A percentile compares a stretch with the other conserved stretches of the same genome.
phyloP scores from a whole-genome alignment of 2,329 filamentous ascomycete genomes.

The Sporothrix mexicana region DNA sequence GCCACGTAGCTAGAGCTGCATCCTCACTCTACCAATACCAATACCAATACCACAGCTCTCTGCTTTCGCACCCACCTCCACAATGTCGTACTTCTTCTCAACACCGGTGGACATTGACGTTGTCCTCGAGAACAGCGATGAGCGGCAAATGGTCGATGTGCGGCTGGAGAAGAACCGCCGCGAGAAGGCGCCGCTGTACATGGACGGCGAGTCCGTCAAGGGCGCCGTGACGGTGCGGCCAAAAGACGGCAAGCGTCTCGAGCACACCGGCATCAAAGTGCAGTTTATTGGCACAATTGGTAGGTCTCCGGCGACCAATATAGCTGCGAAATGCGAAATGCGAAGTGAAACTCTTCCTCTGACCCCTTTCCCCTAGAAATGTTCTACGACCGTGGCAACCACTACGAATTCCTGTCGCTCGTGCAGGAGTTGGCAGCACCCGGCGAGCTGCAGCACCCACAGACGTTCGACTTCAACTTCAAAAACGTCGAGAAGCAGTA shows the following conservation, averaged over 20 bases:
- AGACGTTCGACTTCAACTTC: conserved; percentile 99
- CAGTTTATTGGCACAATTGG: conserved; percentile 99
- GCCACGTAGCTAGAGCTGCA: neutral
- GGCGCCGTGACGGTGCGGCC: conserved; percentile 92
- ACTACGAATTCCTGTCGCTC: conserved; percentile 97
- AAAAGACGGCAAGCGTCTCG: conserved; percentile 96
- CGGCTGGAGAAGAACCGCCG: conserved; percentile 98
- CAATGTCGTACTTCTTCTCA: conserved; percentile 97
- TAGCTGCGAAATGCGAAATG: neutral
- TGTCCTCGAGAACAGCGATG: conserved; percentile 92
- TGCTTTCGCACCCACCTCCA: conserved; percentile 37
- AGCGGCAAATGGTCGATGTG: conserved; percentile 93
- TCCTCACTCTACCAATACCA: neutral
- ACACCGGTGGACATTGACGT: conserved; percentile 99
- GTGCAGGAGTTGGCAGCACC: conserved; percentile 96
- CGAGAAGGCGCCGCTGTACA: conserved; percentile 95
- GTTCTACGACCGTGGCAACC: conserved; percentile 99
- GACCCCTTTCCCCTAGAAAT: conserved; percentile 70
- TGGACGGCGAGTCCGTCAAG: conserved; percentile 98
- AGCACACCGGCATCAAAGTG: conserved; percentile 99
- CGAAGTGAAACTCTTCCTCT: no score
- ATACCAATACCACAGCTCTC: neutral
- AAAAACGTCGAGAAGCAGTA: conserved; percentile 99
- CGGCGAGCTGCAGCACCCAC: conserved; percentile 96
- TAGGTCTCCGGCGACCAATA: conserved; percentile 48